Base-by-base conservation (phyloP, 1,284 basidiomycete genomes). In the Melanopsichium pennsylvanicum region DNA sequence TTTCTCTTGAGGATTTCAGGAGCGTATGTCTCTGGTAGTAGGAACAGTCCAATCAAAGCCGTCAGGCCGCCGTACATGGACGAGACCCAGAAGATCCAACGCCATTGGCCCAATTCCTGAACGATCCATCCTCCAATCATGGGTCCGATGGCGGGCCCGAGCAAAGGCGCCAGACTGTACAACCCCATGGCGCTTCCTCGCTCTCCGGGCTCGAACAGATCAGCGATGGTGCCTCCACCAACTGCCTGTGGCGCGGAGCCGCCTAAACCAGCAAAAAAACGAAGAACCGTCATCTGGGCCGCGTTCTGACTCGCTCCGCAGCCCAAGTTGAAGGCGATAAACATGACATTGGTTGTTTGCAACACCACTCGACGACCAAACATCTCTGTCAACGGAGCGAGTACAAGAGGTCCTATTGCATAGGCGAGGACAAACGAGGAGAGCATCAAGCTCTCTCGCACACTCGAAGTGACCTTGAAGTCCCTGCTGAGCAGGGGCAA, bases 141-240 rank as follows among this genome's bases (percentile, higher is more conserved):
- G 11, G 70, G 72, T 0, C 70, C 72, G 16, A 70, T 57, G 21
- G 72, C 58, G 0, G 77, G 75, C 4, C 73, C 75, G 0, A 77
- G 51, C 15, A 78, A 36, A 1, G 73, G 81, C 0, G 88, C 69
- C n/a, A 89, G 75, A 0, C 86, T 84, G 72, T 90, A 90, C 42
- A 89, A 76, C 10, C 87, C 86, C 61, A 91, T 82, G 0, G 90
- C 89, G 46, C 86, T 85, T 6, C 89, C 89, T 40, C 90, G 84
- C 31, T 84, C 85, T 49, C 85, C 85, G 0, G 85, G 84, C 62
- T 89, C 88, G 88, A 89, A 91, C 32, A 86, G 78, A 55, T 84
- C 83, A 4, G 88, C 85, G 25, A 90, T 79, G 23, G 86, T 63
- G 1, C 84, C 84, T 5, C 85, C 84, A 0, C 82, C 81, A 47